Evolutionary conservation across 805 yeast genomes (phyloP).

Genomic region (Candida patagonica): DNA sequence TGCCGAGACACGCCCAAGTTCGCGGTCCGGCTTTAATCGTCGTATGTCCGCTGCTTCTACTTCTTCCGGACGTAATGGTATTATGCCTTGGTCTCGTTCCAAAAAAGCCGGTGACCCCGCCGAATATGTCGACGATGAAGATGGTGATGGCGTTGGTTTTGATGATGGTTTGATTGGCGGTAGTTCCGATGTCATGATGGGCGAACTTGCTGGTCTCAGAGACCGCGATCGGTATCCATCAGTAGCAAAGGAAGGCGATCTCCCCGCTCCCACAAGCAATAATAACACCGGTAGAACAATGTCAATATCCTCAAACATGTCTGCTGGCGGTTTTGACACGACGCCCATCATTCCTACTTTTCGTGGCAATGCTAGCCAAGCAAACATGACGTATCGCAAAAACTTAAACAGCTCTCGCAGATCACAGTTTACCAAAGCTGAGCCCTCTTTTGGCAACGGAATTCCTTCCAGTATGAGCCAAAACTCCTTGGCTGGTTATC

Average conservation of each 20-base stretch:
- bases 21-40: constrained; percentile 9
- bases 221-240: constrained; percentile 31
- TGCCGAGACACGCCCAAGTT: constrained; percentile 3
- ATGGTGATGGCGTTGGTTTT: constrained; percentile 20
- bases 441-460: constrained; percentile 9
- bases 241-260: constrained; percentile 8
- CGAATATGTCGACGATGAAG: constrained; percentile 20
- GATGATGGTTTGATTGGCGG: constrained; percentile 16
- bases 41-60: neutral
- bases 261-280: neutral
- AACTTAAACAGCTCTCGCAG: constrained; percentile 16
- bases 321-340: constrained; percentile 24
- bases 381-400: constrained; percentile 16
- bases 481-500: neutral
- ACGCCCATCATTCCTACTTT: constrained; percentile 30
- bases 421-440: constrained; percentile 15
- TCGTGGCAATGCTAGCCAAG: constrained; percentile 6
- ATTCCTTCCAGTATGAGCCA: constrained; percentile 3
- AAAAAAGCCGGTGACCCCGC: constrained; percentile 11
- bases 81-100: constrained; percentile 18
- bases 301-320: constrained; percentile 24
- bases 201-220: constrained; percentile 19
- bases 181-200: constrained; percentile 17
- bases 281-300: constrained; percentile 18
- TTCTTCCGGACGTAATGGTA: constrained; percentile 9